Conservation (phyloP, 805 yeast genomes). For the Yamadazyma laniorum region DNA sequence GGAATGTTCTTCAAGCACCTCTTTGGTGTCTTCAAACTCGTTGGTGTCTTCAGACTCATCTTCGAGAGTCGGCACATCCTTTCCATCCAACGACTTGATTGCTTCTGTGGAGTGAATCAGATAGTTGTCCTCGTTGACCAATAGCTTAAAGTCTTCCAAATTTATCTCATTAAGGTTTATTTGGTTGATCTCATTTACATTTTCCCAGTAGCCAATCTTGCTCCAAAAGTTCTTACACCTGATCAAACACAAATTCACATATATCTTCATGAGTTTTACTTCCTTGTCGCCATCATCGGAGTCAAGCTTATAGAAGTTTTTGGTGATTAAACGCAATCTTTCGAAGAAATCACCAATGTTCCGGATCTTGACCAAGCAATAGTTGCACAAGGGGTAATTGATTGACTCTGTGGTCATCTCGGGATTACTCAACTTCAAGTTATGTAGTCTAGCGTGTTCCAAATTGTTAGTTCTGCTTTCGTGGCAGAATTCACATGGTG, state of each 20-base stretch:
- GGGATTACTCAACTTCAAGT: conserved; percentile 50
- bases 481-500: conserved; percentile 82
- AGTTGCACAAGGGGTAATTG: conserved; percentile 72
- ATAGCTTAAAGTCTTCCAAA: conserved; percentile 19
- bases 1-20: not conserved
- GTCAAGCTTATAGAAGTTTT: conserved; percentile 53
- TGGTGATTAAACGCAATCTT: conserved; percentile 60
- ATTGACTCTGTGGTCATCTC: conserved; percentile 26
- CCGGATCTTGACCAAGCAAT: conserved; percentile 76
- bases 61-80: not conserved
- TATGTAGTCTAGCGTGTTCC: conserved; percentile 76
- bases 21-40: not conserved
- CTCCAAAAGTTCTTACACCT: conserved; percentile 82
- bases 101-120: conserved; percentile 11
- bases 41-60: not conserved
- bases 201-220: conserved; percentile 76
- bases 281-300: conserved; percentile 25
- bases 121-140: conserved; percentile 8
- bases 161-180: conserved; percentile 25
- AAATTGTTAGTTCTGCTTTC: conserved; percentile 68
- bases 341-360: conserved; percentile 82
- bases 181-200: conserved; percentile 34
- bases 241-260: conserved; percentile 52
- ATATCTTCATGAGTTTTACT: conserved; percentile 42
- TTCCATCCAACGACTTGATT: conserved; percentile 5